These are phyloP conservation scores for Saturnispora hagleri DNA, from an alignment of 805 yeast genomes.

Conservation along the genomic window DNA sequence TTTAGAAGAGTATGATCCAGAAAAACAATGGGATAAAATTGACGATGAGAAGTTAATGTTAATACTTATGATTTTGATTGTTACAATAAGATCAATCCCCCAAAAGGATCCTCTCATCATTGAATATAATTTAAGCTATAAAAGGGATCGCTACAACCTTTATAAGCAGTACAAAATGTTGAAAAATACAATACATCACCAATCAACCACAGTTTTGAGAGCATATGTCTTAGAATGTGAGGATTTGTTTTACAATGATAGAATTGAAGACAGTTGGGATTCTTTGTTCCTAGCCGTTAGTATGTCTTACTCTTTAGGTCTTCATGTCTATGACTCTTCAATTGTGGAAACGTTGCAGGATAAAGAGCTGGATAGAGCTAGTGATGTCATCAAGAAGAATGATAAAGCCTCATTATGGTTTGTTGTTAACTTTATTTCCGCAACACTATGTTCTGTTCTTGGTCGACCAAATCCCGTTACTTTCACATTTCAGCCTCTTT, in stretches of 20 bases:
- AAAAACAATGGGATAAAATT: slow-evolving; percentile 39
- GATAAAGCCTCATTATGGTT: slow-evolving; percentile 42
- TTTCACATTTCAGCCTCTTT: slow-evolving; percentile 27
- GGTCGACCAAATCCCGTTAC: slow-evolving; percentile 51
- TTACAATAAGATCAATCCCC: slow-evolving; percentile 30
- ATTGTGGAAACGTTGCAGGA: slow-evolving; percentile 24
- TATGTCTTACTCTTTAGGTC: slow-evolving; percentile 41
- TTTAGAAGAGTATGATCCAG: slow-evolving; percentile 27
- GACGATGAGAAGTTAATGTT: slow-evolving; percentile 31
- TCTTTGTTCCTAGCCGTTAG: slow-evolving; percentile 41
- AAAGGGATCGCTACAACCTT: slow-evolving; percentile 22
- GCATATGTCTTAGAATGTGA: slow-evolving; percentile 44
- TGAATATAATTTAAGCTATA: slow-evolving; percentile 19
- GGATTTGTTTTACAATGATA: slow-evolving; percentile 39
- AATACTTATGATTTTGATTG: slow-evolving; percentile 35
- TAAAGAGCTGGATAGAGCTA: slow-evolving; percentile 26
- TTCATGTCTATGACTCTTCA: slow-evolving; percentile 35
- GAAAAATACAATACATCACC: slow-evolving; percentile 38
- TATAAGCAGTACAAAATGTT: slow-evolving; percentile 35
- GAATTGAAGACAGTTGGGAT: slow-evolving; percentile 45
- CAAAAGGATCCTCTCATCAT: slow-evolving; percentile 19
- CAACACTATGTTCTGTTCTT: slow-evolving; percentile 40
- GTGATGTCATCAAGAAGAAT: slow-evolving; percentile 24
- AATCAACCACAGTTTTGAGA: slow-evolving; percentile 39
- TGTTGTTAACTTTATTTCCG: slow-evolving; percentile 38